phyloP scores from a whole-genome alignment of 2,329 filamentous ascomycete species.

The Botryotinia convoluta region DNA sequence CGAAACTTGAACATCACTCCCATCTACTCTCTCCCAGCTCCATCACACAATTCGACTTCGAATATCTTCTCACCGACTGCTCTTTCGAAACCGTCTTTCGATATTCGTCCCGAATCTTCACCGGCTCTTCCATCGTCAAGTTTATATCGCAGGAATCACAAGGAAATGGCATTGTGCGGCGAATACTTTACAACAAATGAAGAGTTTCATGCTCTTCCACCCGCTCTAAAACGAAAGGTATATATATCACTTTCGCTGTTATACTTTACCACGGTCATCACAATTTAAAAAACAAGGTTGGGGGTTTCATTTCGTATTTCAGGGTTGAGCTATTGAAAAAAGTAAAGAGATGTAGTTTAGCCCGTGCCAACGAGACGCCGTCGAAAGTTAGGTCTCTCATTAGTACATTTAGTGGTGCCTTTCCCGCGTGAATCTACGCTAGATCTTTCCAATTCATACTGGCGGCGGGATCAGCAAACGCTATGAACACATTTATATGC shows the following conservation, averaged over 20 bases:
- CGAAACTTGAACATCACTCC: constrained; percentile 18
- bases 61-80: constrained; percentile 28
- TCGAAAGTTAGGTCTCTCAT: constrained; percentile 8
- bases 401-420: constrained; percentile 15
- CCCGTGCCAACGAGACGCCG: not conserved
- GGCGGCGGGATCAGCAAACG: constrained; percentile 20
- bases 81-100: constrained; percentile 33
- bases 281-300: constrained; percentile 10
- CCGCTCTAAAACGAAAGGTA: constrained; percentile 53
- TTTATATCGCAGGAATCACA: constrained; percentile 35
- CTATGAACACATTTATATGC: constrained; percentile 22
- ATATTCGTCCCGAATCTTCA: constrained; percentile 30
- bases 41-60: constrained; percentile 23
- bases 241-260: constrained; percentile 31
- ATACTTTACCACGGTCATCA: constrained; percentile 11
- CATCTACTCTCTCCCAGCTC: constrained; percentile 26
- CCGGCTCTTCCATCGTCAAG: constrained; percentile 25
- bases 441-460: constrained; percentile 14
- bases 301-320: constrained; percentile 1
- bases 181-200: constrained; percentile 40
- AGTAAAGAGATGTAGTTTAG: constrained; percentile 14
- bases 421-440: not conserved
- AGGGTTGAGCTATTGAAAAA: constrained; percentile 11
- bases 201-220: constrained; percentile 50
- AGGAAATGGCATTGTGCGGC: constrained; percentile 34